Percentiles rank a stretch among this genome's conserved stretches.
phyloP scores from a whole-genome alignment of 768 basidiomycete species.

The Tephrocybe sp. region DNA sequence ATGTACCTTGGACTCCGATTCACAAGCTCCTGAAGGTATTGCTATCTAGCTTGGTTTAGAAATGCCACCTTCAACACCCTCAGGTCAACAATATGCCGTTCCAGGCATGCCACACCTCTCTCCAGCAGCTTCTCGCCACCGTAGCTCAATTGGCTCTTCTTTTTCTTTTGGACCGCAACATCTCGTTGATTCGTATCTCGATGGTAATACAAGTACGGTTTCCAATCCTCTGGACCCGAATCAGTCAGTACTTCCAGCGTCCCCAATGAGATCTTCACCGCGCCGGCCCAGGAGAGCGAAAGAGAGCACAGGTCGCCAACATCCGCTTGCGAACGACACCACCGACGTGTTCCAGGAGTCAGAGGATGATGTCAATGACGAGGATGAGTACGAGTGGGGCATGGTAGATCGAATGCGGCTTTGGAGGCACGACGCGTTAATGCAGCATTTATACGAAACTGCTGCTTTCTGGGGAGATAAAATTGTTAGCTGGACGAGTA shows the following conservation, averaged over 20 bases:
- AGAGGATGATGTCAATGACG: conserved; percentile 57
- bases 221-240: conserved; percentile 75
- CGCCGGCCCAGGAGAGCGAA: conserved; percentile 55
- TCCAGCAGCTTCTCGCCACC: conserved; percentile 55
- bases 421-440: conserved; percentile 97
- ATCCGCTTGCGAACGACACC: conserved; percentile 79
- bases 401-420: conserved; percentile 94
- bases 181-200: conserved; percentile 69
- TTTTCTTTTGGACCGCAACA: conserved; percentile 85
- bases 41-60: not conserved
- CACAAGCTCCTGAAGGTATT: no score
- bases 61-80: conserved; percentile 53
- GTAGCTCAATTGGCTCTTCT: conserved; percentile 73
- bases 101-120: conserved; percentile 53
- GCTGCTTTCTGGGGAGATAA: conserved; percentile 99
- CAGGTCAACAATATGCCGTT: conserved; percentile 39
- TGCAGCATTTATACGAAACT: conserved; percentile 97
- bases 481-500: conserved; percentile 93
- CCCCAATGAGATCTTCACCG: conserved; percentile 70
- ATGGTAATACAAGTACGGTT: conserved; percentile 59
- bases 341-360: conserved; percentile 75
- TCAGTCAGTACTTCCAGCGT: conserved; percentile 72
- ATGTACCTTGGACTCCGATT: no score
- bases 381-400: conserved; percentile 70
- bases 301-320: conserved; percentile 47